Base-by-base conservation (phyloP, 192 early-diverging fungal species). In the Backusella parvicylindrica region DNA sequence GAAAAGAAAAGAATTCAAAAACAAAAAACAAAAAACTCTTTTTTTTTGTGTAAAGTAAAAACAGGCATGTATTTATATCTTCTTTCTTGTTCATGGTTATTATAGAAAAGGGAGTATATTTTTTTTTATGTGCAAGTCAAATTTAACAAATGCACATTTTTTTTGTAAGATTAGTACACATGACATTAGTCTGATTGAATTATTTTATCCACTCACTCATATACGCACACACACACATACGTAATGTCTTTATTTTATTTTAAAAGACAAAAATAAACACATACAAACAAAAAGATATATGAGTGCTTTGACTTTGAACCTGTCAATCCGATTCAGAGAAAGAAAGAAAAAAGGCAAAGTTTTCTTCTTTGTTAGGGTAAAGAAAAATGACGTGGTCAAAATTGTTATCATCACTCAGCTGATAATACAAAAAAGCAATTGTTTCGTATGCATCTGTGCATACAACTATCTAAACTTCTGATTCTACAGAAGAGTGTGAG, bases 1-100 rank as follows among this genome's bases (percentile, higher is more conserved):
- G 23, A 26, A 56, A 56, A 23, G 26, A 60, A 56, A 56, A 56
- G 8, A 50, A 43, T 12, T 43, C 12, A 11, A 43, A 43, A 43
- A 21, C 4, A 60, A 56, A 60, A 60, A 60, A 60, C 21, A 26
- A 60, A 21, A 56, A 56, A 60, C 21, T 28, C 53, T 28, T 28
- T 60, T 60, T 43, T 60, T 60, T 60, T 56, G 53, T 60, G 53
- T 60, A 60, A 60, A 60, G 53, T 60, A 60, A 60, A 28, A 60
- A 60, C 4, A 60, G 28, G 26, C 53, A 60, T 28, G 53, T 60
- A 60, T 60, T 60, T 60, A 60, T 60, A 60, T 60, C 53, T 28
- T 60, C 9, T 60, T 60, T 60, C 11, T 60, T 21, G n/a, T 26
- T 56, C 21, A 56, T 56, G 23, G 50, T 56, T 56, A 56, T 56